These are phyloP conservation scores for Neurospora sp. DNA, from an alignment of 495 filamentous ascomycete genomes.

Conservation along the genomic window DNA sequence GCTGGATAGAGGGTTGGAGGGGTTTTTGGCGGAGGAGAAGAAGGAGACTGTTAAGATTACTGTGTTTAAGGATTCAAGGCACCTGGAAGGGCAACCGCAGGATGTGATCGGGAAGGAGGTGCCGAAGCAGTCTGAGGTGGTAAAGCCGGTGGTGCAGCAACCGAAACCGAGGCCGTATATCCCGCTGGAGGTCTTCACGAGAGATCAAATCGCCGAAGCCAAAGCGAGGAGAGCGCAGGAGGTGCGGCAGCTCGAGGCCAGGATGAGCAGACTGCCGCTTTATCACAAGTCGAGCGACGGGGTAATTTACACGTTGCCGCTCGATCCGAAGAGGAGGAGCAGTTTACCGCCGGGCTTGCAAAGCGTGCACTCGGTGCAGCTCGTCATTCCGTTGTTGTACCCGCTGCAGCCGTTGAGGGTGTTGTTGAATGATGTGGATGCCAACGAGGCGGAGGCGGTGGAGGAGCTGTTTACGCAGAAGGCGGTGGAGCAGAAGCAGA, in stretches of 20 bases:
- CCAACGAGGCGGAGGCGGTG: conserved; percentile 48
- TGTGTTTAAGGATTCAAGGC: conserved; percentile 47
- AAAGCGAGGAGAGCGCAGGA: conserved; percentile 53
- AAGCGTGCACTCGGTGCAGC: conserved; percentile 50
- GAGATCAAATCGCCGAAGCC: conserved; percentile 51
- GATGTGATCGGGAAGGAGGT: background rate
- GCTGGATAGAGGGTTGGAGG: conserved; percentile 66
- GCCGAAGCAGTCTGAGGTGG: conserved; percentile 31
- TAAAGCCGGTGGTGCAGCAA: conserved; percentile 13
- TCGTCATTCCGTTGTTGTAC: conserved; percentile 65
- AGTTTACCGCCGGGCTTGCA: conserved; percentile 55
- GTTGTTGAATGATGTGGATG: conserved; percentile 51
- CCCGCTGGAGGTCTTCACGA: conserved; percentile 36
- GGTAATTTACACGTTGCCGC: conserved; percentile 57
- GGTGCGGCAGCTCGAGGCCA: conserved; percentile 64
- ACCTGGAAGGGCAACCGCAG: conserved; percentile 14
- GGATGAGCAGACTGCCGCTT: conserved; percentile 56
- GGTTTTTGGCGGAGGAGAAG: conserved; percentile 58
- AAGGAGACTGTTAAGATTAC: conserved; percentile 72
- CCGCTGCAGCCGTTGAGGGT: conserved; percentile 60
- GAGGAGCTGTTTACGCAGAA: conserved; percentile 56
- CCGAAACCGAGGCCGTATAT: conserved; percentile 27
- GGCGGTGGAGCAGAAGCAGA: conserved; percentile 43
- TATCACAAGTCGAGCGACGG: conserved; percentile 67
- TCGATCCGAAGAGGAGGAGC: conserved; percentile 53